A percentile compares a stretch with the other conserved stretches of the same genome.
Evolutionary conservation across 2,329 filamentous ascomycete genomes (phyloP).

Genomic region (Epichloe scottii): DNA sequence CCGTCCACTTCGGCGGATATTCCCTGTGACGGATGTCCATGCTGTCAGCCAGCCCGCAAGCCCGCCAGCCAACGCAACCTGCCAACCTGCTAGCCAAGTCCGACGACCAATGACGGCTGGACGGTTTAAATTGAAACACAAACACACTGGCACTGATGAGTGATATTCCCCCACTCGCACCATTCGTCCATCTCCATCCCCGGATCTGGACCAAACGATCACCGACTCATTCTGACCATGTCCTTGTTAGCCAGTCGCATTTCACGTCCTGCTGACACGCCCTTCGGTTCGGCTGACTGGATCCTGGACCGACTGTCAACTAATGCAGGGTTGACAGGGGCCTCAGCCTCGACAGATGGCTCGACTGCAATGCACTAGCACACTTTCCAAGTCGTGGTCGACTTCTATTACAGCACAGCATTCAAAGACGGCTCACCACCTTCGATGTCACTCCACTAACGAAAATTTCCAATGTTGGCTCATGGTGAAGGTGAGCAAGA

Average conservation of each 20-base stretch:
- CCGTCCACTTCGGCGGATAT: background rate
- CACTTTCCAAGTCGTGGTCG: background rate
- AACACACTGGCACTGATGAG: conserved; percentile 2
- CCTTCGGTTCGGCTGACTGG: conserved; percentile 5
- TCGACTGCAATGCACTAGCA: background rate
- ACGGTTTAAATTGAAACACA: background rate
- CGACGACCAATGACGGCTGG: too few relatives aligned
- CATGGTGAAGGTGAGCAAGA: background rate
- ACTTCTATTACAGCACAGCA: background rate
- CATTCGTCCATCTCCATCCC: conserved; percentile 7
- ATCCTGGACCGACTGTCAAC: conserved; percentile 9
- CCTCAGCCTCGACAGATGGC: background rate
- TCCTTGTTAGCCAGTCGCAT: conserved; percentile 24
- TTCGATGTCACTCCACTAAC: background rate
- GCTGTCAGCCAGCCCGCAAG: background rate
- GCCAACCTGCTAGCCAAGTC: too few relatives aligned
- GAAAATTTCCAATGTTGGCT: background rate
- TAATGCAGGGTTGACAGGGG: conserved; percentile 8
- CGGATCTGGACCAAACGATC: conserved; percentile 17
- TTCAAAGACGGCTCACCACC: background rate
- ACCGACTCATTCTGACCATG: conserved; percentile 14
- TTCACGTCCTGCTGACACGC: conserved; percentile 13
- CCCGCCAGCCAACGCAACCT: background rate
- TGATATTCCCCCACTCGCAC: background rate
- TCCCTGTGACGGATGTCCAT: background rate